These are phyloP conservation scores for Zygosaccharomyces pseudorouxii DNA, from an alignment of 805 yeast genomes.

Conservation along the genomic window DNA sequence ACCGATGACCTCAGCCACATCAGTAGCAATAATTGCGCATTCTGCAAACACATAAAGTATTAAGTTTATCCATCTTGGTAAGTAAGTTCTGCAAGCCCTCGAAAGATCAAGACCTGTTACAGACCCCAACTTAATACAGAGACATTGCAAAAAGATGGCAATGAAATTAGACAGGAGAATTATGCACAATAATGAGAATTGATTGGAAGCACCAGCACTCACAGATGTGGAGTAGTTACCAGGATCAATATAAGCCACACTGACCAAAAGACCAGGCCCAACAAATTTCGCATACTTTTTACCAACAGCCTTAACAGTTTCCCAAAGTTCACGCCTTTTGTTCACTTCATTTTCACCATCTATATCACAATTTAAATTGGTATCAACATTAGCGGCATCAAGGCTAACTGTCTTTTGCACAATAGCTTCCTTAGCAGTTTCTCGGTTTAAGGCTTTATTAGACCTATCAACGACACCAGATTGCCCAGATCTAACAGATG, in stretches of 20 bases:
- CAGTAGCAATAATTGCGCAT: constrained; percentile 85
- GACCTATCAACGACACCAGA: neutral
- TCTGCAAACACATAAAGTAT: constrained; percentile 74
- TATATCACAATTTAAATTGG: neutral
- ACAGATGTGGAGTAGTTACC: constrained; percentile 92
- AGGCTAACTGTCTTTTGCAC: neutral
- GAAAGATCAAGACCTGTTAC: constrained; percentile 88
- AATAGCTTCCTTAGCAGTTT: neutral
- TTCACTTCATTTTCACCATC: neutral
- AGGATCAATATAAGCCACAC: constrained; percentile 91
- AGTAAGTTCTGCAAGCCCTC: constrained; percentile 68
- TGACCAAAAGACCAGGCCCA: constrained; percentile 85
- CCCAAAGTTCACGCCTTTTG: neutral
- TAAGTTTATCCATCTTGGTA: constrained; percentile 63
- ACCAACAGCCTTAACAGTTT: constrained; percentile 21
- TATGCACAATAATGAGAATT: constrained; percentile 67
- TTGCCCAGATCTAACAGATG: neutral
- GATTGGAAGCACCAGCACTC: constrained; percentile 77
- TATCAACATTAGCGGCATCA: neutral
- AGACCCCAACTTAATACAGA: constrained; percentile 81
- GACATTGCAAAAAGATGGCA: constrained; percentile 77
- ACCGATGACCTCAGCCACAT: constrained; percentile 91
- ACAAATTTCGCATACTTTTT: constrained; percentile 62
- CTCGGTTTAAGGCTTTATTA: neutral
- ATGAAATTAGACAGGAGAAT: constrained; percentile 73